A percentile compares a stretch with the other conserved stretches of the same genome.
Evolutionary conservation across 208 protist genomes (phyloP).

Genomic region (Herpetomonas samuelpessoai): DNA sequence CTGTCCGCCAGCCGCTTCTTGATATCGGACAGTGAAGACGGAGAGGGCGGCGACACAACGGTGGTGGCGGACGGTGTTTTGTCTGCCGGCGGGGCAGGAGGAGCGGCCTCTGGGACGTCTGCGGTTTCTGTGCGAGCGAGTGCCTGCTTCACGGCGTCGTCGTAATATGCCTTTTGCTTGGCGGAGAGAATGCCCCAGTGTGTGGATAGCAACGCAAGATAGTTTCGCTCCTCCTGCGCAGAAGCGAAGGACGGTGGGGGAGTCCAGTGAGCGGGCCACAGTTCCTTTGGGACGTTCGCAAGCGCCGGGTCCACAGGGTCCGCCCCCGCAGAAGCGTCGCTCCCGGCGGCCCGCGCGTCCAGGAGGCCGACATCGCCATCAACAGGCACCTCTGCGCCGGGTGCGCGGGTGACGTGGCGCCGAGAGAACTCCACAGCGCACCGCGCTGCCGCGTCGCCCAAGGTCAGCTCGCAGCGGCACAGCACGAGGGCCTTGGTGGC

Average conservation of each 20-base stretch:
- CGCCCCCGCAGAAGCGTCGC: background rate
- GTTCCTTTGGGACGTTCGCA: background rate
- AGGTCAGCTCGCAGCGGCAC: constrained; percentile 32
- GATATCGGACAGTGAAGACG: constrained; percentile 18
- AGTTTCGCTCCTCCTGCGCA: constrained; percentile 40
- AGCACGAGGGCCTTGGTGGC: constrained; percentile 50
- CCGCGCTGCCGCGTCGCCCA: constrained; percentile 15
- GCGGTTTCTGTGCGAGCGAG: constrained; percentile 13
- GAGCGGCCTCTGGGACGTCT: background rate
- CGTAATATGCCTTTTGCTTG: constrained; percentile 77
- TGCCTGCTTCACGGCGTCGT: constrained; percentile 54
- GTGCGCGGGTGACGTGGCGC: constrained; percentile 1
- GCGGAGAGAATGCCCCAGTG: constrained; percentile 72
- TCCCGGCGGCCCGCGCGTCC: background rate
- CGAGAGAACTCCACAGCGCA: constrained; percentile 30
- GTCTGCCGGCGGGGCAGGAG: background rate
- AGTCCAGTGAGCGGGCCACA: constrained; percentile 49
- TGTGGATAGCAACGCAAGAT: constrained; percentile 48
- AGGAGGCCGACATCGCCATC: constrained; percentile 11
- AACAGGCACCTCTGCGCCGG: constrained; percentile 8
- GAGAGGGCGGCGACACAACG: background rate
- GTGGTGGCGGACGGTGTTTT: background rate
- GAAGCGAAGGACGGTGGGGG: constrained; percentile 42
- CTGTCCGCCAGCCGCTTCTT: constrained; percentile 49
- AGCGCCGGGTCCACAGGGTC: constrained; percentile 5